Evolutionary conservation across 2,329 filamentous ascomycete species (phyloP).

Genomic region (Pseudogymnoascus sp.): DNA sequence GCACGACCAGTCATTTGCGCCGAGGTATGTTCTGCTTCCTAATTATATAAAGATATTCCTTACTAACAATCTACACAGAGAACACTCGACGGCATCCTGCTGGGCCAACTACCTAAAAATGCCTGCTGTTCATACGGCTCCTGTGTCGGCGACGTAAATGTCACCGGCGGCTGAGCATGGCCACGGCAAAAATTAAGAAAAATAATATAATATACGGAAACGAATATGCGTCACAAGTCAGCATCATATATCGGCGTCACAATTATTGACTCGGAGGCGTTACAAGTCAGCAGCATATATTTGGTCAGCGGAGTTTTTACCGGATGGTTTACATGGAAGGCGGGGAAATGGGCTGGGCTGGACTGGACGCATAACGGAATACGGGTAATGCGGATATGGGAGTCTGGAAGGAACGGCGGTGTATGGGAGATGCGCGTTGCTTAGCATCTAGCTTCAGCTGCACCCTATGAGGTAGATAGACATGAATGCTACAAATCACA

Average conservation of each 20-base stretch:
- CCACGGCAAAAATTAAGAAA: not conserved
- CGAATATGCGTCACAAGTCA: not conserved
- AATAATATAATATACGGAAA: not conserved
- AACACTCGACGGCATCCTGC: constrained; percentile 4
- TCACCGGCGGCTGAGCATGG: not conserved
- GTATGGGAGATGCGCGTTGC: not conserved
- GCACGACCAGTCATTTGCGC: not conserved
- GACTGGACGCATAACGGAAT: not conserved
- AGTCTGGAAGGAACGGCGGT: not conserved
- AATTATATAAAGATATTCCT: not conserved
- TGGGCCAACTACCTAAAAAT: not conserved
- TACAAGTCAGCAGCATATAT: not conserved
- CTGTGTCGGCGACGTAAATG: not conserved
- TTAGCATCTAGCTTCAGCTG: not conserved
- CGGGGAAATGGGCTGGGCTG: not conserved
- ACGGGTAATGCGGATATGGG: not conserved
- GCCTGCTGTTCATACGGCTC: constrained; percentile 6
- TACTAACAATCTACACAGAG: constrained; percentile 1
- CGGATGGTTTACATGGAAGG: not conserved
- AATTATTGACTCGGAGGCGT: not conserved
- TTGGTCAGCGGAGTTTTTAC: not conserved
- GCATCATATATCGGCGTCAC: not conserved
- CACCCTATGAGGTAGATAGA: not conserved
- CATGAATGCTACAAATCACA: not conserved
- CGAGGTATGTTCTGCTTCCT: not conserved